phyloP scores from a whole-genome alignment of 805 yeast genomes.

The Hanseniaspora nectarophila region DNA sequence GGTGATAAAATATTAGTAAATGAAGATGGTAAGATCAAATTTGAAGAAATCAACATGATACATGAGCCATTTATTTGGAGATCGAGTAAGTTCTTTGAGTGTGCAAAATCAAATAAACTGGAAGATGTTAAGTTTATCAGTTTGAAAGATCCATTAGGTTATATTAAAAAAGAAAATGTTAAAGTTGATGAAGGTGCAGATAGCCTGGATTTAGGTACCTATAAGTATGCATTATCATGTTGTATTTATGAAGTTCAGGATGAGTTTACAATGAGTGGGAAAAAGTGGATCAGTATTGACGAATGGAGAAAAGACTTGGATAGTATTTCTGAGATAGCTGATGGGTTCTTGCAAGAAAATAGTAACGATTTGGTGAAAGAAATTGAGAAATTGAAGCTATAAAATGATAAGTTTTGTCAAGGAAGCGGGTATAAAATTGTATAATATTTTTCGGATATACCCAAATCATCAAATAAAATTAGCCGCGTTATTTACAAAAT shows the following conservation, averaged over 20 bases:
- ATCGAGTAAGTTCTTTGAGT: neutral
- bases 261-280: neutral
- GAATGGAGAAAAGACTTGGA: neutral
- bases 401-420: neutral
- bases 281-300: neutral
- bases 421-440: no score
- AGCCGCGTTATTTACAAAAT: no score
- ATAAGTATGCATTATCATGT: neutral
- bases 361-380: neutral
- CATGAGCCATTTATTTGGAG: conserved; percentile 4
- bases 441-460: no score
- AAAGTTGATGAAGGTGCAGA: neutral
- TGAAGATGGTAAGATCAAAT: neutral
- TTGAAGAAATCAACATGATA: neutral
- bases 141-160: neutral
- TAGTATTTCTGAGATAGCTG: neutral
- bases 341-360: neutral
- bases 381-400: neutral
- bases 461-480: no score
- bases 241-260: conserved; percentile 2
- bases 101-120: neutral
- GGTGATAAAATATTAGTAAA: conserved; percentile 2
- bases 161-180: neutral
- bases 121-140: neutral
- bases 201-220: neutral